These are phyloP conservation scores for Nectriaceae sp. DNA, from an alignment of 2,329 filamentous ascomycete species.

Conservation along the genomic window DNA sequence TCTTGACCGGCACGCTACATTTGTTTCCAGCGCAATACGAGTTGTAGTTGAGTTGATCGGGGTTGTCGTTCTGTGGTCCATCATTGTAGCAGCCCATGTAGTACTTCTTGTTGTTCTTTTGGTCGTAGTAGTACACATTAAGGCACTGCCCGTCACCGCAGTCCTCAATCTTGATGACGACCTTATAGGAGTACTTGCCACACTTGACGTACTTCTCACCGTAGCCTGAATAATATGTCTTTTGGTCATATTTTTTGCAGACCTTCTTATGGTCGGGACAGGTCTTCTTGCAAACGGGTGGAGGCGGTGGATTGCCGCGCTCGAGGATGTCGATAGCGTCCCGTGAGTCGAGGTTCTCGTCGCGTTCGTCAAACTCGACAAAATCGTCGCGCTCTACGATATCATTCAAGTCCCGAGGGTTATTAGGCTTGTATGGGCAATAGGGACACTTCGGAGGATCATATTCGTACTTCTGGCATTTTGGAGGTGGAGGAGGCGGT, in stretches of 20 bases:
- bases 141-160: conserved; percentile 4
- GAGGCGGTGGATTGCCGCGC: background rate
- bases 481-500: background rate
- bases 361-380: conserved; percentile 8
- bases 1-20: conserved; percentile 18
- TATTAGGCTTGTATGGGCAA: conserved; percentile 11
- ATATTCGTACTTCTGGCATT: conserved; percentile 17
- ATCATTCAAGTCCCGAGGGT: conserved; percentile 8
- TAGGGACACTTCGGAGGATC: conserved; percentile 10
- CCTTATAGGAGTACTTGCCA: conserved; percentile 16
- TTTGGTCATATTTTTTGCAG: conserved; percentile 18
- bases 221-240: conserved; percentile 10
- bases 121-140: conserved; percentile 11
- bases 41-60: conserved; percentile 20
- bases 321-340: background rate
- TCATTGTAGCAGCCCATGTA: background rate
- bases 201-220: conserved; percentile 12
- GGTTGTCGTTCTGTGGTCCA: background rate
- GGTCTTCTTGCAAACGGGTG: conserved; percentile 13
- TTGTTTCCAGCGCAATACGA: conserved; percentile 18
- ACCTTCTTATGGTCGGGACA: conserved; percentile 20
- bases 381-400: conserved; percentile 2
- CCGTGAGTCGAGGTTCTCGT: conserved; percentile 1
- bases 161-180: conserved; percentile 12
- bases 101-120: conserved; percentile 1